Conservation (phyloP, 1,284 basidiomycete species). For the Cryptococcus sp. region DNA sequence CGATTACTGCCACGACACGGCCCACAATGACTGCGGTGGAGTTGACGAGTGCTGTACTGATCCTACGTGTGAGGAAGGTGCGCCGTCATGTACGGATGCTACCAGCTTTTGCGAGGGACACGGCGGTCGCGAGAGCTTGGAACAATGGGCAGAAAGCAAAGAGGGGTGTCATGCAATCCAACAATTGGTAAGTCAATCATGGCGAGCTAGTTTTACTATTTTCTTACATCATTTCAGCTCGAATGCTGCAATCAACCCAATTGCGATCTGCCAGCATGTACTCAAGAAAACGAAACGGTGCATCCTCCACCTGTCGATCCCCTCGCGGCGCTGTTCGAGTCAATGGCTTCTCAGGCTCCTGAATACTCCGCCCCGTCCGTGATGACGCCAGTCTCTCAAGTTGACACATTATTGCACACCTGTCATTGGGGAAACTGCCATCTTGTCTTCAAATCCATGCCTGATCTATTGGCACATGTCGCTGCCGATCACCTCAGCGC, state of each 20-base stretch:
- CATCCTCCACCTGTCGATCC: conserved; percentile 18
- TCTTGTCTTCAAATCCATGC: conserved; percentile 52
- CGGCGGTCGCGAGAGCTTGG: conserved; percentile 15
- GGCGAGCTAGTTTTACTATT: conserved; percentile 5
- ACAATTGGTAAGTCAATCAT: conserved; percentile 38
- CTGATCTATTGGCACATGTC: conserved; percentile 56
- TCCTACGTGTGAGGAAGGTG: conserved; percentile 16
- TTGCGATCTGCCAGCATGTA: conserved; percentile 28
- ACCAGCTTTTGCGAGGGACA: background rate
- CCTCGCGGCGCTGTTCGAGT: conserved; percentile 11
- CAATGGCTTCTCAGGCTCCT: conserved; percentile 7
- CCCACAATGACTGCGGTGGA: conserved; percentile 4
- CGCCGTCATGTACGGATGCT: background rate
- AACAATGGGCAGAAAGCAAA: conserved; percentile 35
- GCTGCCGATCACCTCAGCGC: conserved; percentile 55
- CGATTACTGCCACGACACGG: conserved; percentile 16
- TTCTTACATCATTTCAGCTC: conserved; percentile 26
- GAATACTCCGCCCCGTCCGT: conserved; percentile 3
- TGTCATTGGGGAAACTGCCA: conserved; percentile 57
- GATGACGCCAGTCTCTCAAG: background rate
- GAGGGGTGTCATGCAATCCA: conserved; percentile 44
- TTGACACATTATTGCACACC: conserved; percentile 29
- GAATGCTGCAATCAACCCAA: conserved; percentile 41
- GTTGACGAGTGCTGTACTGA: conserved; percentile 25
- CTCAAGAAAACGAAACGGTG: conserved; percentile 9